These are phyloP conservation scores for Selenicereus undatus DNA, from an alignment of 148 eudicot species.

Conservation along the genomic window DNA sequence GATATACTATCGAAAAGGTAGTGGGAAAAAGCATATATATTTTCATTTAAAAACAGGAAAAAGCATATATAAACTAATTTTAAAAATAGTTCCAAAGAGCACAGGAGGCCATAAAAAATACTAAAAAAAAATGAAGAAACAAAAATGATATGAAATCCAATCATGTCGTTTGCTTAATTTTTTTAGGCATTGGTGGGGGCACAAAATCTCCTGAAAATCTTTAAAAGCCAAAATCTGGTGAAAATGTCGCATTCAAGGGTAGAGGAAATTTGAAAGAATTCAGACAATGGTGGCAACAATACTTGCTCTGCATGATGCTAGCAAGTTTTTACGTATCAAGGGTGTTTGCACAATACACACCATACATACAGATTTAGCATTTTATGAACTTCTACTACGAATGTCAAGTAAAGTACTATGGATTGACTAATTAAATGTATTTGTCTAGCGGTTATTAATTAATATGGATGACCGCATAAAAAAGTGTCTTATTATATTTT, in stretches of 20 bases:
- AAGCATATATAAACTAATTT: not conserved
- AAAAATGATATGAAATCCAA: slow-evolving; percentile 3
- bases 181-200: slow-evolving; percentile 31
- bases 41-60: not conserved
- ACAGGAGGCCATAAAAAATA: not conserved
- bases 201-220: slow-evolving; percentile 27
- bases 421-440: no score
- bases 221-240: slow-evolving; percentile 29
- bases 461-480: no score
- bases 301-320: not conserved
- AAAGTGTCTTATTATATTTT: no score
- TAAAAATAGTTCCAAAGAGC: slow-evolving; percentile 2
- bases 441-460: no score
- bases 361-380: not conserved
- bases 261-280: not conserved
- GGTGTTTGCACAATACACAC: not conserved
- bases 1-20: not conserved
- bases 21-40: slow-evolving; percentile 2
- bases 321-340: not conserved
- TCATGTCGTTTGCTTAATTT: slow-evolving; percentile 11
- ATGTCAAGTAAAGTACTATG: no score
- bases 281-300: not conserved
- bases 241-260: slow-evolving; percentile 19
- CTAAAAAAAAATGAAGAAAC: not conserved
- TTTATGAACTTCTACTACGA: no score